Conservation (phyloP, 306 rosid species). For the Cicer bijugum region DNA sequence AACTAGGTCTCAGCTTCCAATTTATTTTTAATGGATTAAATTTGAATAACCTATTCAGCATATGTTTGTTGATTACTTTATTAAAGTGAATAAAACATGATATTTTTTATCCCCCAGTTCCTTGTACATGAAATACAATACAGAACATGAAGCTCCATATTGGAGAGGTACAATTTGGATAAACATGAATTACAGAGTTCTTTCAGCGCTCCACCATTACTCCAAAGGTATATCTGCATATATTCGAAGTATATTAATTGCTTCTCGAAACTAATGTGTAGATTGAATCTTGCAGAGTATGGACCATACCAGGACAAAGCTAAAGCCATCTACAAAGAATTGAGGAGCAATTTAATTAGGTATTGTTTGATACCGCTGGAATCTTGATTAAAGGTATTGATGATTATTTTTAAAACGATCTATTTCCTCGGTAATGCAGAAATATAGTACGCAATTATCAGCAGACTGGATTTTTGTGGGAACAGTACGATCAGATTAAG, state of each 20-base stretch:
- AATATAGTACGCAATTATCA: constrained; percentile 66
- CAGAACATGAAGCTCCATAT: constrained; percentile 86
- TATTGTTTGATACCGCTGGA: constrained; percentile 39
- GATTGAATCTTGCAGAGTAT: constrained; percentile 55
- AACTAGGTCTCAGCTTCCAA: constrained; percentile 60
- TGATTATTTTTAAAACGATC: not conserved
- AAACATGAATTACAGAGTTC: constrained; percentile 78
- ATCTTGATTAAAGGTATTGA: not conserved
- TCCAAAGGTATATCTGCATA: constrained; percentile 69
- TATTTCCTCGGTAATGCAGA: constrained; percentile 38
- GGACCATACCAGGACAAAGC: constrained; percentile 80
- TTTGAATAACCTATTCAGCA: constrained; percentile 29
- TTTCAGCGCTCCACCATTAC: constrained; percentile 86
- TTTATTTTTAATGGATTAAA: not conserved
- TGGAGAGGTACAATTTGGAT: constrained; percentile 97
- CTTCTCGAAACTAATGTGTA: constrained; percentile 30
- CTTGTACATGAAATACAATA: constrained; percentile 83
- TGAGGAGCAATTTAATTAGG: constrained; percentile 84
- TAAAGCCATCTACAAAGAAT: constrained; percentile 62
- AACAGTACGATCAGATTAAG: constrained; percentile 77
- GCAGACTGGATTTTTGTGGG: constrained; percentile 81
- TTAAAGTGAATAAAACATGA: constrained; percentile 30
- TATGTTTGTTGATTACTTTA: constrained; percentile 35
- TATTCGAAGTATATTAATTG: not conserved
- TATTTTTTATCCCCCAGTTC: constrained; percentile 54